These are phyloP conservation scores for Pythium vanterpoolii DNA, from an alignment of 352 stramenopile species.

Conservation along the genomic window DNA sequence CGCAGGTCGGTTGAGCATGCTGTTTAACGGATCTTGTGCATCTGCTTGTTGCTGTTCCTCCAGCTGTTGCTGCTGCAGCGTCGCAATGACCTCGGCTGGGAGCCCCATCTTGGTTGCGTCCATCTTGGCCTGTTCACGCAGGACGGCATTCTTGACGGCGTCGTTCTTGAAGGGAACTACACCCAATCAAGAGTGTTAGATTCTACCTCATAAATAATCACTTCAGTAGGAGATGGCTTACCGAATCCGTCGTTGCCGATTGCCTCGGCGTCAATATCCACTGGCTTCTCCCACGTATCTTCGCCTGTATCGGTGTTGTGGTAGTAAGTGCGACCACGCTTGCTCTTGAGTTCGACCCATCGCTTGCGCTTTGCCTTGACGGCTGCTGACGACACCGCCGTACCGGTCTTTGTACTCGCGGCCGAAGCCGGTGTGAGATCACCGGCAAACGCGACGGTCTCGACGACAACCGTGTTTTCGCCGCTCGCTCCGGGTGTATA, in stretches of 20 bases:
- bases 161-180: slow-evolving; percentile 84
- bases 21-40: slow-evolving; percentile 26
- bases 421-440: neutral
- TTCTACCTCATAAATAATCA: too few relatives aligned
- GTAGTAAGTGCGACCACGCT: slow-evolving; percentile 69
- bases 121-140: slow-evolving; percentile 71
- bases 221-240: slow-evolving; percentile 26
- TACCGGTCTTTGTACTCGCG: neutral
- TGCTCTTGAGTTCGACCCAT: slow-evolving; percentile 65
- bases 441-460: slow-evolving; percentile 39
- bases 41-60: slow-evolving; percentile 13
- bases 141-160: slow-evolving; percentile 72
- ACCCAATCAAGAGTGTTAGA: too few relatives aligned
- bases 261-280: slow-evolving; percentile 61
- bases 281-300: slow-evolving; percentile 70
- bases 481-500: slow-evolving; percentile 34
- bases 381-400: neutral
- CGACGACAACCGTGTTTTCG: slow-evolving; percentile 25
- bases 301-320: slow-evolving; percentile 82
- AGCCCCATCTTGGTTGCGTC: slow-evolving; percentile 70
- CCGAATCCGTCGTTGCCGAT: slow-evolving; percentile 51
- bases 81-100: slow-evolving; percentile 50
- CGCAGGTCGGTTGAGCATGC: slow-evolving; percentile 21
- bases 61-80: slow-evolving; percentile 34
- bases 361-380: slow-evolving; percentile 38